phyloP scores from a whole-genome alignment of 345 rosid species.

The Sisymbrium irio region DNA sequence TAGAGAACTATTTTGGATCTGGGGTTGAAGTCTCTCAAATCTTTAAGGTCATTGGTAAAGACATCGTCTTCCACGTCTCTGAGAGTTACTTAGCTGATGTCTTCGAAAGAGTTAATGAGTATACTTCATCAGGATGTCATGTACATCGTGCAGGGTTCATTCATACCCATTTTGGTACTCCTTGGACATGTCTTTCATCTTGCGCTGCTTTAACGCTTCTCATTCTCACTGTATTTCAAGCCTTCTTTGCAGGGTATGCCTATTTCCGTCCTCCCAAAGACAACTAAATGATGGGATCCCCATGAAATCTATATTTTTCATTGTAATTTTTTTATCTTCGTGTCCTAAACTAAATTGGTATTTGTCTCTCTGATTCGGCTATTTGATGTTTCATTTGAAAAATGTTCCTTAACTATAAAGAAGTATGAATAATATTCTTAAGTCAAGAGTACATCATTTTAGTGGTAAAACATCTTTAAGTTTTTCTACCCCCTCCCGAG shows the following conservation, averaged over 20 bases:
- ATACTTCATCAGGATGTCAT: conserved; percentile 32
- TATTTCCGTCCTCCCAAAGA: conserved; percentile 3
- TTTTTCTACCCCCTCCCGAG: no score
- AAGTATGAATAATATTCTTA: no score
- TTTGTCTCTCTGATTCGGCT: no score
- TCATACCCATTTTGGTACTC: conserved; percentile 6
- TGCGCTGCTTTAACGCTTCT: not conserved
- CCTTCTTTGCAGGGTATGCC: not conserved
- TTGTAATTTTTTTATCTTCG: not conserved
- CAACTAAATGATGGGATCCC: not conserved
- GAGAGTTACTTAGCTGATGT: conserved; percentile 35
- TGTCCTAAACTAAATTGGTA: no score
- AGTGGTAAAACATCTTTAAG: no score
- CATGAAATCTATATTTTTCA: not conserved
- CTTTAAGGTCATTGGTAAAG: conserved; percentile 48
- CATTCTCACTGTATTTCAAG: not conserved
- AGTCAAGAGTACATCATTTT: no score
- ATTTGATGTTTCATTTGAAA: no score
- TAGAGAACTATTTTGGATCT: conserved; percentile 53
- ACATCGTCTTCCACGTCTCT: conserved; percentile 40
- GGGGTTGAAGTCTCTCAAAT: conserved; percentile 45
- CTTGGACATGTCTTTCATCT: not conserved
- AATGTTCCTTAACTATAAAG: no score
- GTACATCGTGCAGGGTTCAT: not conserved
- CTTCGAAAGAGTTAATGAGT: conserved; percentile 47